Evolutionary conservation across 2,329 filamentous ascomycete genomes (phyloP).

Genomic region (Leptosphaerulina australis): DNA sequence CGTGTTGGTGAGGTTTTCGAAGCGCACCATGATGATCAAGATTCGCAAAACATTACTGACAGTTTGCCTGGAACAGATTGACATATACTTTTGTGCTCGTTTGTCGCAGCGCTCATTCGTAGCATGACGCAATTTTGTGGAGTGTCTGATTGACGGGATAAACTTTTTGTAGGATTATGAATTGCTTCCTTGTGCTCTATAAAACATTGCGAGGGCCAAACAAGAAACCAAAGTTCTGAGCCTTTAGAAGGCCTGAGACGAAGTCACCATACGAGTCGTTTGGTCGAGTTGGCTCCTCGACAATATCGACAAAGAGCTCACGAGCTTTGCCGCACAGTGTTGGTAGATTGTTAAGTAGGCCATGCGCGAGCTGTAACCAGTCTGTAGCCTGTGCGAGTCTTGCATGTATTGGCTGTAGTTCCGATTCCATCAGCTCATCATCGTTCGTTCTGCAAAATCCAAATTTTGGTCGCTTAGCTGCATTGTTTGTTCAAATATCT

Average conservation of each 20-base stretch:
- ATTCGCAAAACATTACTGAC: too few relatives aligned
- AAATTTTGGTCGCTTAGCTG: neutral
- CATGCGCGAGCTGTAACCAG: conserved; percentile 8
- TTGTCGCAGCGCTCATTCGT: too few relatives aligned
- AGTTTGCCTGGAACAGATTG: too few relatives aligned
- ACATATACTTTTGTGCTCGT: too few relatives aligned
- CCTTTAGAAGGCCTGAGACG: neutral
- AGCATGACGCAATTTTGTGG: too few relatives aligned
- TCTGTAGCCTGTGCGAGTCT: conserved; percentile 1
- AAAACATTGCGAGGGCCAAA: too few relatives aligned
- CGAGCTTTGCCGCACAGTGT: neutral
- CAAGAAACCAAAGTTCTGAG: neutral
- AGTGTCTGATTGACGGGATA: too few relatives aligned
- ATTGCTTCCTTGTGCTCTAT: too few relatives aligned
- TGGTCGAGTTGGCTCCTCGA: neutral
- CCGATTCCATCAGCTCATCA: neutral
- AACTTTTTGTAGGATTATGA: too few relatives aligned
- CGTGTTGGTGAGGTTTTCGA: too few relatives aligned
- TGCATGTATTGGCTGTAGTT: neutral
- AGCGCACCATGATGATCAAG: too few relatives aligned
- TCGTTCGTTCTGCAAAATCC: neutral
- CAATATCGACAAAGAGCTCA: neutral
- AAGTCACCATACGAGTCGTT: neutral
- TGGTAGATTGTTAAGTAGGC: conserved; percentile 4
- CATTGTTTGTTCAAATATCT: neutral